Conservation (phyloP, 169 alveolate species). For the Theileria orientalis region DNA sequence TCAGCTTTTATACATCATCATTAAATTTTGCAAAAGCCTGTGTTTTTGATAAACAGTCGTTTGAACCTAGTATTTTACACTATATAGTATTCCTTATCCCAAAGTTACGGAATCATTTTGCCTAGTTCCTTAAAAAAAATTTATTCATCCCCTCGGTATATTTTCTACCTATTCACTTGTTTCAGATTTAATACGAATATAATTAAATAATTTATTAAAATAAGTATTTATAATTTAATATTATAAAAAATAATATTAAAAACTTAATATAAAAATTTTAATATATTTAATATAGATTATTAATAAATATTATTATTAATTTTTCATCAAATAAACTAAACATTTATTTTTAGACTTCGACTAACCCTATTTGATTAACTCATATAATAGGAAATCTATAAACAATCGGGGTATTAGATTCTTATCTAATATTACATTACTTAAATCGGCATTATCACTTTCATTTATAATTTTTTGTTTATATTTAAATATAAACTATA, state of each 20-base stretch:
- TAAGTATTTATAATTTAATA: background rate
- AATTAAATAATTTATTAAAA: slow-evolving; percentile 9
- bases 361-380: slow-evolving; percentile 22
- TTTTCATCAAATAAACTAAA: slow-evolving; percentile 7
- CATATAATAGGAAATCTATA: slow-evolving; percentile 27
- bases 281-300: background rate
- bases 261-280: slow-evolving; percentile 8
- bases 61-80: slow-evolving; percentile 9
- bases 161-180: slow-evolving; percentile 22
- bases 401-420: slow-evolving; percentile 24
- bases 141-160: slow-evolving; percentile 24
- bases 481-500: slow-evolving; percentile 12
- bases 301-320: background rate
- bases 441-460: slow-evolving; percentile 31
- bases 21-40: slow-evolving; percentile 8
- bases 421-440: slow-evolving; percentile 18
- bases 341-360: slow-evolving; percentile 20
- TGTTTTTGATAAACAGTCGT: slow-evolving; percentile 16
- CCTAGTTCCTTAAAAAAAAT: slow-evolving; percentile 22
- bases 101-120: slow-evolving; percentile 10
- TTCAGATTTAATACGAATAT: slow-evolving; percentile 27
- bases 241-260: background rate
- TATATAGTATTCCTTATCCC: slow-evolving; percentile 6
- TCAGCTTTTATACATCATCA: slow-evolving; percentile 4
- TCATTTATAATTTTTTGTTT: background rate